A percentile compares a stretch with the other conserved stretches of the same genome.
Evolutionary conservation across 257 asterid genomes (phyloP).

Genomic region (Verbena officinalis): DNA sequence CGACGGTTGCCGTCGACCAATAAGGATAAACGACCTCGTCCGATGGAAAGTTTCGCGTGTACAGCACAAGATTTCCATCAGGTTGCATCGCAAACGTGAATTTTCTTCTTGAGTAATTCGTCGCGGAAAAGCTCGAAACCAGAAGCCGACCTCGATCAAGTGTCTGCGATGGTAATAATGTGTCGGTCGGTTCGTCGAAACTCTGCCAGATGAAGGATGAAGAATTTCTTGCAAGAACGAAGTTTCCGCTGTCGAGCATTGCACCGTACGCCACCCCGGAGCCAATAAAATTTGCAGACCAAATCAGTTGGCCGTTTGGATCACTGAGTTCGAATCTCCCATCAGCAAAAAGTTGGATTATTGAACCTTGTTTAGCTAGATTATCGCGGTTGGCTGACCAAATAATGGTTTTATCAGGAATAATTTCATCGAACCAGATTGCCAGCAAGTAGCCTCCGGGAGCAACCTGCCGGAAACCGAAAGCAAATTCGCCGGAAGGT

Average conservation of each 20-base stretch:
- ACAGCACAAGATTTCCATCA: slow-evolving; percentile 36
- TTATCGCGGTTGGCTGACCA: slow-evolving; percentile 48
- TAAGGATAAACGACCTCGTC: background rate
- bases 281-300: slow-evolving; percentile 13
- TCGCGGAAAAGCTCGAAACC: slow-evolving; percentile 26
- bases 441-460: slow-evolving; percentile 42
- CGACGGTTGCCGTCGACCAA: background rate
- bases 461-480: slow-evolving; percentile 36
- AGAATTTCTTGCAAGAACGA: slow-evolving; percentile 24
- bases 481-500: slow-evolving; percentile 42
- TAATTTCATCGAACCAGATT: slow-evolving; percentile 43
- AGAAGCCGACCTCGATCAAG: background rate
- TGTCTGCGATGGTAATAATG: slow-evolving; percentile 33
- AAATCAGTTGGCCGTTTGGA: slow-evolving; percentile 19
- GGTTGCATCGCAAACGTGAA: slow-evolving; percentile 24
- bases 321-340: slow-evolving; percentile 29
- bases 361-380: slow-evolving; percentile 31
- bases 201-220: slow-evolving; percentile 37
- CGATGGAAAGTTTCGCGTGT: slow-evolving; percentile 30
- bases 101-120: slow-evolving; percentile 27
- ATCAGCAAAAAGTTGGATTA: slow-evolving; percentile 21
- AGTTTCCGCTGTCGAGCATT: slow-evolving; percentile 39
- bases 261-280: slow-evolving; percentile 32
- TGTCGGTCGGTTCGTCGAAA: slow-evolving; percentile 37
- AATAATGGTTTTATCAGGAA: slow-evolving; percentile 34